These are phyloP conservation scores for Hypoxylon subgilvum DNA, from an alignment of 495 filamentous ascomycete genomes.

Conservation along the genomic window DNA sequence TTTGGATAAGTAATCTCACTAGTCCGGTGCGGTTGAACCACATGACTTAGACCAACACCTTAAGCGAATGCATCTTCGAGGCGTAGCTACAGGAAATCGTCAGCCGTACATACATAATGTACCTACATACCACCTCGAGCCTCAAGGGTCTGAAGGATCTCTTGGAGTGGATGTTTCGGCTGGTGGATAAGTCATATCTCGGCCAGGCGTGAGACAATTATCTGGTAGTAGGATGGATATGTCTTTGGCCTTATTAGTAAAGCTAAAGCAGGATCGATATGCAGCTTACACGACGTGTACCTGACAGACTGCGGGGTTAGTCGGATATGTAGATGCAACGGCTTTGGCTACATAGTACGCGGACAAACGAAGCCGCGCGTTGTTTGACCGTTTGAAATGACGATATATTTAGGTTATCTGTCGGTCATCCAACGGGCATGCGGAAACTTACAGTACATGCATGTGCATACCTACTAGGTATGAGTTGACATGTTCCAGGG, in stretches of 20 bases:
- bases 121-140: too few relatives aligned
- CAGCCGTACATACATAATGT: not conserved
- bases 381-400: conserved; percentile 17
- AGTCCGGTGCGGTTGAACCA: conserved; percentile 15
- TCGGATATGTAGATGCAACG: conserved; percentile 21
- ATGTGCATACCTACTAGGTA: conserved; percentile 8
- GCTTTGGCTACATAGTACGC: conserved; percentile 4
- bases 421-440: conserved; percentile 22
- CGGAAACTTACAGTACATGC: conserved; percentile 26
- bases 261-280: too few relatives aligned
- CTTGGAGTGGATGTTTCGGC: not conserved
- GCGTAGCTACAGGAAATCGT: conserved; percentile 14
- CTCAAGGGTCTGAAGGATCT: too few relatives aligned
- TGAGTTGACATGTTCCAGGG: conserved; percentile 18
- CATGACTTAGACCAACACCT: conserved; percentile 22
- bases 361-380: too few relatives aligned
- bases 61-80: conserved; percentile 25
- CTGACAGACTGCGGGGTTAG: conserved; percentile 28
- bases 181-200: not conserved
- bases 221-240: too few relatives aligned
- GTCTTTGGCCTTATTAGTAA: too few relatives aligned
- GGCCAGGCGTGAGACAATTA: conserved; percentile 4
- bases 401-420: conserved; percentile 22
- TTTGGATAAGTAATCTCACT: conserved; percentile 8
- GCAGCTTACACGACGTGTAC: conserved; percentile 21